Conservation (phyloP, 2,329 filamentous ascomycete genomes). For the Orbilia brochopaga region DNA sequence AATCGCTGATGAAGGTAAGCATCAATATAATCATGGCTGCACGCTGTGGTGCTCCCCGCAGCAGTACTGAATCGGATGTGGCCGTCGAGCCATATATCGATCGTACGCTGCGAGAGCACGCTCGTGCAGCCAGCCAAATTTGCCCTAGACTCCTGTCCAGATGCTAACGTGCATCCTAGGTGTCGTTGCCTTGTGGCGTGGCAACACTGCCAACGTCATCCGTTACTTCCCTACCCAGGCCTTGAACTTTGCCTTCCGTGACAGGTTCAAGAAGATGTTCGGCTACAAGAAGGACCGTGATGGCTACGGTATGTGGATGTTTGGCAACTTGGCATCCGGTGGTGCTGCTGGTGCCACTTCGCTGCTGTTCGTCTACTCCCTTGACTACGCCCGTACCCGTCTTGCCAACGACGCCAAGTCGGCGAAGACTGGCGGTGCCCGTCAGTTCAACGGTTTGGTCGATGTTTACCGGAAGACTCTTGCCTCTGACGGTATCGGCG, state of each 20-base stretch:
- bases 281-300: slow-evolving; percentile 99
- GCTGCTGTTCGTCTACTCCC: slow-evolving; percentile 99
- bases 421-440: slow-evolving; percentile 93
- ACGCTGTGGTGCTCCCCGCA: not conserved
- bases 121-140: slow-evolving; percentile 2
- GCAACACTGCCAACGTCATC: slow-evolving; percentile 99
- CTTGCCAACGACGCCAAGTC: slow-evolving; percentile 99
- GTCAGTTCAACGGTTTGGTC: slow-evolving; percentile 99
- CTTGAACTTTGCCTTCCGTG: slow-evolving; percentile 99
- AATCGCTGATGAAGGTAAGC: slow-evolving; percentile 78
- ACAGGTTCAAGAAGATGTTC: slow-evolving; percentile 99
- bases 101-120: not conserved
- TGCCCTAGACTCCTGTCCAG: not conserved
- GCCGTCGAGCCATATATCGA: not conserved
- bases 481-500: slow-evolving; percentile 95
- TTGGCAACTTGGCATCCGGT: slow-evolving; percentile 99
- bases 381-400: slow-evolving; percentile 99
- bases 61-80: not conserved
- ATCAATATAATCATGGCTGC: not conserved
- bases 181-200: slow-evolving; percentile 92
- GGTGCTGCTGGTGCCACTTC: slow-evolving; percentile 99
- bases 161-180: slow-evolving; percentile 39
- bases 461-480: slow-evolving; percentile 99
- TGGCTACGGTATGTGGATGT: slow-evolving; percentile 99
- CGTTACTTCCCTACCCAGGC: slow-evolving; percentile 99